Evolutionary conservation across 179 eudicot genomes (phyloP).

Genomic region (Beta lomatogona): DNA sequence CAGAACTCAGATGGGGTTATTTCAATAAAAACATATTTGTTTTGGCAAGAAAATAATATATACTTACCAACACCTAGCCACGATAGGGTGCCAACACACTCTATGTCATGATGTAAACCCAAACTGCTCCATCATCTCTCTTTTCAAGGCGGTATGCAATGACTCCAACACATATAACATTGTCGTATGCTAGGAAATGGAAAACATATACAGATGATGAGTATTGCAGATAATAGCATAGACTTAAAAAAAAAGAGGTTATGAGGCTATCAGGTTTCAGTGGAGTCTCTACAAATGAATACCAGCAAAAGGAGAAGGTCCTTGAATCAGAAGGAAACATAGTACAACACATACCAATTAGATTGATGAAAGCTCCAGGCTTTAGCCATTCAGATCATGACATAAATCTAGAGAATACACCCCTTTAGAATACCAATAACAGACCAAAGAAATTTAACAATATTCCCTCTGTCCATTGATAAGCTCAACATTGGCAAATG

Average conservation of each 20-base stretch:
- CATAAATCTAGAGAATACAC: no score
- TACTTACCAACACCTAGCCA: conserved; percentile 89
- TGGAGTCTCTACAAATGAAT: neutral
- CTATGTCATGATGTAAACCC: conserved; percentile 94
- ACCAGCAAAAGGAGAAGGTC: neutral
- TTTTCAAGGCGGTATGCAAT: conserved; percentile 93
- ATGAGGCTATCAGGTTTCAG: neutral
- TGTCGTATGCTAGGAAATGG: conserved; percentile 50
- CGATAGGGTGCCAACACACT: conserved; percentile 99
- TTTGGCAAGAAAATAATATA: neutral
- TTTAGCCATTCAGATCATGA: no score
- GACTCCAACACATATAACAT: conserved; percentile 92
- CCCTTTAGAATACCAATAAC: no score
- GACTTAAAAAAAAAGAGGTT: no score
- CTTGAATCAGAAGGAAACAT: neutral
- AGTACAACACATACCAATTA: no score
- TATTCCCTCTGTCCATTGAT: no score
- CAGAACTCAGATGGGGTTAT: no score
- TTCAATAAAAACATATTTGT: neutral
- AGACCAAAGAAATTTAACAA: no score
- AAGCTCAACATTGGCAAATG: no score
- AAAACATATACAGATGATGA: conserved; percentile 10
- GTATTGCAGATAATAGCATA: conserved; percentile 7
- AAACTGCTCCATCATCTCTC: conserved; percentile 71
- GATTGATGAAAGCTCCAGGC: no score